Evolutionary conservation across 345 rosid genomes (phyloP).

Genomic region (Hevea brasiliensis): DNA sequence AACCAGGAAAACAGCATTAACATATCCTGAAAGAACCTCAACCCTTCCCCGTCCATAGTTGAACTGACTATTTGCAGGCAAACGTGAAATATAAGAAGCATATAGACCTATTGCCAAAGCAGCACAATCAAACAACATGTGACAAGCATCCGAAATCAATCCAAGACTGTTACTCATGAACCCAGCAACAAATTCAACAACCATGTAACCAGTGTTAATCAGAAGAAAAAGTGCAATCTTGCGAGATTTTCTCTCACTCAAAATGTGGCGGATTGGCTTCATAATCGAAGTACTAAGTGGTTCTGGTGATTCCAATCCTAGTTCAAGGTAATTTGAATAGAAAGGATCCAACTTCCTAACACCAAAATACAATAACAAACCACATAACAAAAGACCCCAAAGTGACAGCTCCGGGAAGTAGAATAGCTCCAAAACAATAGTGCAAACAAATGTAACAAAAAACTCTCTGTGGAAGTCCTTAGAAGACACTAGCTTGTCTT

Average conservation of each 20-base stretch:
- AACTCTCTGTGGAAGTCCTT: constrained; percentile 71
- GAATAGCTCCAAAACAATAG: constrained; percentile 71
- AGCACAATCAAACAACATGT: constrained; percentile 99
- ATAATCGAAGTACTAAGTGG: constrained; percentile 47
- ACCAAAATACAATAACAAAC: constrained; percentile 64
- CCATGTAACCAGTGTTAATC: constrained; percentile 88
- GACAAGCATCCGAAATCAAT: constrained; percentile 92
- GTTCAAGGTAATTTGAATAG: constrained; percentile 43
- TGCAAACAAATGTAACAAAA: constrained; percentile 68
- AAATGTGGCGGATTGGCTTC: constrained; percentile 81
- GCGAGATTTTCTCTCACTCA: constrained; percentile 91
- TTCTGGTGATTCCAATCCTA: constrained; percentile 69
- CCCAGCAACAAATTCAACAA: constrained; percentile 88
- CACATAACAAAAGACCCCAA: constrained; percentile 75
- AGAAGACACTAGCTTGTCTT: constrained; percentile 53
- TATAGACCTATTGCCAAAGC: constrained; percentile 91
- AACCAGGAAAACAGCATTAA: constrained; percentile 86
- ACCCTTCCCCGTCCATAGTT: constrained; percentile 96
- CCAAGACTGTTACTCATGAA: constrained; percentile 99
- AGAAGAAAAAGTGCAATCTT: constrained; percentile 89
- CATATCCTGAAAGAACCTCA: constrained; percentile 92
- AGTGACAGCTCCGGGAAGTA: constrained; percentile 85
- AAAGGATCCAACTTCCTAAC: constrained; percentile 67
- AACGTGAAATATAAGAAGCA: constrained; percentile 86
- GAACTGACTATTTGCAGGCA: constrained; percentile 86